Percentiles rank a stretch among this genome's conserved stretches.
Evolutionary conservation across 768 basidiomycete genomes (phyloP).

Genomic region (Suillus tomentosus): DNA sequence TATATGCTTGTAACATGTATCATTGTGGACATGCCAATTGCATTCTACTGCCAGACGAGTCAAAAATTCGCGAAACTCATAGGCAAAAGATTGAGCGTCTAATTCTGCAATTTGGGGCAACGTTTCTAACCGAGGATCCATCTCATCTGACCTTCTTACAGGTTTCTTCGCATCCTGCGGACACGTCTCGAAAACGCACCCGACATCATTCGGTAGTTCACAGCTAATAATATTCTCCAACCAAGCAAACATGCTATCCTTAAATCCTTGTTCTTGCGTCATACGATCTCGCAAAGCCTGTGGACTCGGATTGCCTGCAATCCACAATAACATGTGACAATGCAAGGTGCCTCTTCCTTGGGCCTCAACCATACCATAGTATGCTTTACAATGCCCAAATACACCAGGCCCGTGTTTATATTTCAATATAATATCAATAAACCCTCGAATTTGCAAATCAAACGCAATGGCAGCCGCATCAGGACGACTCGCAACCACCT

Average conservation of each 20-base stretch:
- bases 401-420: background rate
- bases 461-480: background rate
- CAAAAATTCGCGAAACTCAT: background rate
- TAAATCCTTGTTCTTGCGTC: rapidly evolving
- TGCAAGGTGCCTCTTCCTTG: background rate
- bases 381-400: background rate
- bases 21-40: conserved; percentile 16
- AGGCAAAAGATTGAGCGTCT: background rate
- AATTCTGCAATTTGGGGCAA: background rate
- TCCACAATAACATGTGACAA: background rate
- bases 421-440: background rate
- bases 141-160: background rate
- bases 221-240: background rate
- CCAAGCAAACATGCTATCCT: background rate
- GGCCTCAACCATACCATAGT: background rate
- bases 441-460: background rate
- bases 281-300: background rate
- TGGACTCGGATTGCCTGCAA: background rate
- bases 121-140: background rate
- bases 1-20: conserved; percentile 18
- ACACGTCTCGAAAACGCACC: background rate
- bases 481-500: background rate
- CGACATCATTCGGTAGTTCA: background rate
- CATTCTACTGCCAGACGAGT: background rate
- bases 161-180: too few relatives aligned